Base-by-base conservation (phyloP, 169 alveolate genomes). In the Cryptosporidium bovis region DNA sequence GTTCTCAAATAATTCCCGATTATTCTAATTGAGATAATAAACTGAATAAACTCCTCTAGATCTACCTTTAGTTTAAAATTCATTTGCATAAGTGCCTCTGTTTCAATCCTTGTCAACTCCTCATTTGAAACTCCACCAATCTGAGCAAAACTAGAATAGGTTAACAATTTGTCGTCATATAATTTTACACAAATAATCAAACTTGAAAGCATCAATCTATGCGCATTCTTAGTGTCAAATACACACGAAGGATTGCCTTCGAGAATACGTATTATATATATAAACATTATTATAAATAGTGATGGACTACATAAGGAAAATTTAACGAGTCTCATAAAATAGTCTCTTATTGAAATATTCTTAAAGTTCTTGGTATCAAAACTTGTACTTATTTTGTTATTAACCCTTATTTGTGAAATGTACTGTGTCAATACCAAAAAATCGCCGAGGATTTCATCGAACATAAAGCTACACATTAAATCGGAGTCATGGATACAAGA, bases 271-370 rank as follows among this genome's bases (percentile, higher is more conserved):
- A 58, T 62, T 2, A 77, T 77, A 77, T 77, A 77, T 20, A 77
- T 77, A 5, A 77, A 77, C 71, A 62, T 60, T 36, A 77, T 20
- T 16, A 77, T 51, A 44, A 60, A 77, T 62, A 77, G 46, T 15
- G 87, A 77, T 13, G 87, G 87, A 34, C 87, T 77, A 40, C 87
- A 77, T 46, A 77, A 20, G 33, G 50, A 77, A 36, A 58, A 77
- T 40, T 60, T 71, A 18, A 62, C 40, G 33, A 77, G 62, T 36
- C 87, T 56, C 56, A 33, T 16, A 18, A 77, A 77, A 31, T 77
- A 77, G 53, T 60, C 77, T 48, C 36, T 77, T 34, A 60, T 62
- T 24, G 87, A 56, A 18, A 77, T 77, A 6, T 53, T 18, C 6
- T 64, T 68, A 10, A 16, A 20, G 10, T 27, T n/a, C 2, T 4